phyloP scores from a whole-genome alignment of 2,329 filamentous ascomycete species.

The Aspergillus transmontanensis region DNA sequence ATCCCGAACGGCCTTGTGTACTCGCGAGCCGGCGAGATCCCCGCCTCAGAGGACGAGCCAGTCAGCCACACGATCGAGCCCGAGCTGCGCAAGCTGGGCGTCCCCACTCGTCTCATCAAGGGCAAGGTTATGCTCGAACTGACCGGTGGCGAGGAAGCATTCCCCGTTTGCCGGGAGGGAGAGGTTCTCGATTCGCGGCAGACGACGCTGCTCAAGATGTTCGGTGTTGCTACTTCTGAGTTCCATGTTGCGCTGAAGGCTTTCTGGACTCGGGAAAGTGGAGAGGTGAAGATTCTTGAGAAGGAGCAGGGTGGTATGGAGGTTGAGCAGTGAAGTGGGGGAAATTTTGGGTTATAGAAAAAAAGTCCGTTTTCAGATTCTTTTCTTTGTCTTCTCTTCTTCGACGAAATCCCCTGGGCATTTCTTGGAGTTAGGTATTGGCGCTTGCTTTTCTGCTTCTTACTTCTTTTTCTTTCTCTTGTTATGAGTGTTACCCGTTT shows the following conservation, averaged over 20 bases:
- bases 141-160: constrained; percentile 53
- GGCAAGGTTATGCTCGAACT: constrained; percentile 79
- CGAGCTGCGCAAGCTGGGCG: constrained; percentile 81
- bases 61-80: constrained; percentile 88
- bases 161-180: constrained; percentile 81
- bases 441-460: constrained; percentile 30
- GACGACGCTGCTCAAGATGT: constrained; percentile 90
- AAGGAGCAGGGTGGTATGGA: constrained; percentile 44
- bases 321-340: constrained; percentile 32
- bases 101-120: constrained; percentile 86
- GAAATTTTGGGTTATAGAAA: not conserved
- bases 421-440: constrained; percentile 40
- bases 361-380: constrained; percentile 13
- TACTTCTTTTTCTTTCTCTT: constrained; percentile 21
- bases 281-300: constrained; percentile 44
- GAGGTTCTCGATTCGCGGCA: constrained; percentile 86
- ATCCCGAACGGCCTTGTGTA: constrained; percentile 84
- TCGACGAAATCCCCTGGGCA: constrained; percentile 35
- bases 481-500: constrained; percentile 11
- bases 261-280: constrained; percentile 51
- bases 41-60: constrained; percentile 79
- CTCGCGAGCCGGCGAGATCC: constrained; percentile 75
- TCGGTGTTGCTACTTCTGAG: constrained; percentile 86
- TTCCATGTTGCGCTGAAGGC: constrained; percentile 82
- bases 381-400: constrained; percentile 19